A percentile compares a stretch with the other conserved stretches of the same genome.
phyloP scores from a whole-genome alignment of 352 stramenopile species.

The Pythium folliculosum region DNA sequence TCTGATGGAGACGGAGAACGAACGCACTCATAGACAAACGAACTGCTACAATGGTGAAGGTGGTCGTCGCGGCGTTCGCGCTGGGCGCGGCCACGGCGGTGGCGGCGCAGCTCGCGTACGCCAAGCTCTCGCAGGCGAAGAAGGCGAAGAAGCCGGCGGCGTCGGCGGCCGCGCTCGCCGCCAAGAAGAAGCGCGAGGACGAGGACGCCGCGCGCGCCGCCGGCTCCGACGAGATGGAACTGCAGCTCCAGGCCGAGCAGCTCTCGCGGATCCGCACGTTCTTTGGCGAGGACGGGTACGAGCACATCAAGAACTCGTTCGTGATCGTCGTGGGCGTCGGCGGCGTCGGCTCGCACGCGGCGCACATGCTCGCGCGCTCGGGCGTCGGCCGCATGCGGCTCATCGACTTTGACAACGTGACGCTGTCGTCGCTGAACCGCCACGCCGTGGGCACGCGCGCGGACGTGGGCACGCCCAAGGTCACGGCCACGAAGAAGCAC shows the following conservation, averaged over 20 bases:
- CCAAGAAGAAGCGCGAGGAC: constrained; percentile 5
- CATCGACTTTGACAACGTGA: constrained; percentile 99
- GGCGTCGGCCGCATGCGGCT: constrained; percentile 95
- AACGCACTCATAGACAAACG: background rate
- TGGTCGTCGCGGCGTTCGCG: constrained; percentile 54
- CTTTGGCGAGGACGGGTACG: constrained; percentile 93
- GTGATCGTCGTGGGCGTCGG: constrained; percentile 96
- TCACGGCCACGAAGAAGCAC: constrained; percentile 83
- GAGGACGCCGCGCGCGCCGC: constrained; percentile 24
- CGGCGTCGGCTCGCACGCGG: constrained; percentile 96
- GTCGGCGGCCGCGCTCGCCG: background rate
- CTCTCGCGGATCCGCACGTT: constrained; percentile 94
- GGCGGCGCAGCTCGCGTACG: constrained; percentile 45
- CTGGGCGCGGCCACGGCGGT: constrained; percentile 51
- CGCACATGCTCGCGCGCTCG: constrained; percentile 97
- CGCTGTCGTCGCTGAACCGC: constrained; percentile 98
- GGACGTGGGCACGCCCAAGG: constrained; percentile 97
- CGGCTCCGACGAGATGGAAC: constrained; percentile 31
- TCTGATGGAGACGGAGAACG: background rate
- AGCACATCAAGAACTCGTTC: constrained; percentile 85
- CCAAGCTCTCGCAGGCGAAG: constrained; percentile 32
- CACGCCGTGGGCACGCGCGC: constrained; percentile 96
- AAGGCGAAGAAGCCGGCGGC: constrained; percentile 8
- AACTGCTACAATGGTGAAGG: constrained; percentile 50
- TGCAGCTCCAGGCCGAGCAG: constrained; percentile 72